Evolutionary conservation across 208 protist genomes (phyloP), one percentile per base, ranked within the genome.

Genomic region (Acanthamoeba castellanii): DNA sequence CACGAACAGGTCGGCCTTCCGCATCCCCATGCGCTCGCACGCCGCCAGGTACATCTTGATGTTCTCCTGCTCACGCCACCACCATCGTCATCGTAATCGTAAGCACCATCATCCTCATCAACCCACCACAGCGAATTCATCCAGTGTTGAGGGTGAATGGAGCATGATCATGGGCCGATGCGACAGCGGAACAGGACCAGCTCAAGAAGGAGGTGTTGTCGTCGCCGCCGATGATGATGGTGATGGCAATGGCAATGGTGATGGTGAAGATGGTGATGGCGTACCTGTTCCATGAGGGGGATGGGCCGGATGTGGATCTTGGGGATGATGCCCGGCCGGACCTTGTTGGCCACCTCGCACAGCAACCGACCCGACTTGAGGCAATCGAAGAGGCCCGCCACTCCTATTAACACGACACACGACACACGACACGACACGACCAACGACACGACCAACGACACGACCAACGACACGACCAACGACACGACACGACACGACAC

Each of bases 1-100:
- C 72, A 95, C 82, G 42, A 97, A 97, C 13, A 96, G 61, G 84
- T 97, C 96, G 50, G 50, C 64, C 22, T 87, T 96, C 7, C 90
- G 45, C 61, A 97, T 78, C 76, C 96, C 96, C 13, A 94, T 25
- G 25, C 16, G 25, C 68, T 85, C 93, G 68, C 95, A 96, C 27
- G 94, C 87, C 42, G 64, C 70, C 22, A 97, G 68, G 45, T 94
- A 97, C 22, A 25, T 88, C 32, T 95, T 95, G 22, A 97, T 93
- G 61, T 97, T 97, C 78, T 97, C 81, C 76, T 92, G 30, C 55
- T 55, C 50, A 55, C 50, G 50, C 50, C 8, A 55, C 50, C 50
- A 55, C 13, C 50, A 55, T 55, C 13, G 13, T 55, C 50, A 55
- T 55, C 50, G 13, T 55, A 5, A 55, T 16, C 50, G 50, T 55